Base-by-base conservation (phyloP, 179 eudicot genomes). In the Amaranthus tricolor region DNA sequence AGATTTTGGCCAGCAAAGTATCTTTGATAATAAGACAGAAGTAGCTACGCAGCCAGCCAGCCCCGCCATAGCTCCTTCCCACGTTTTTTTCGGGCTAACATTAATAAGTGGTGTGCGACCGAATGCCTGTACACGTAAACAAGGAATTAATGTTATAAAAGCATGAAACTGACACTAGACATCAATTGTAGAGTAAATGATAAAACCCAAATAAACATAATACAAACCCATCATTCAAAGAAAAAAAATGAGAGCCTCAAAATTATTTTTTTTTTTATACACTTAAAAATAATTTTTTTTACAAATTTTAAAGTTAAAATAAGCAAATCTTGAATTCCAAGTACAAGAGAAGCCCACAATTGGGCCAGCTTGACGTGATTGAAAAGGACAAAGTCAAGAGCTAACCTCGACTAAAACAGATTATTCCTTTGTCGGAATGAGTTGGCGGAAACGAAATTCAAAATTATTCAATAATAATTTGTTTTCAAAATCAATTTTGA, bases 31-130 rank as follows among this genome's bases (percentile, higher is more conserved):
- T 62, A 89, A 6, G 59, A 87, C 82, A 62, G 96, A 78, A 66
- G 91, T 91, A 59, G 87, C 90, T 80, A 95, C 82, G 74, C 99
- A 95, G 67, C 98, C 99, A 75, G 88, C 88, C 71, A 95, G 84
- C 49, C 99, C 99, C 43, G 78, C 83, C 76, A 86, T 65, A 78
- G 93, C 97, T 84, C 99, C 99, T 74, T 95, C 98, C 99, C 97
- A 95, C 56, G 99, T 95, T 85, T 95, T 95, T 76, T 93, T 95
- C 14, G 99, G 99, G 76, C 99, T 95, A 68, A 95, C 78, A 79
- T 73, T 79, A 21, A 77, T 95, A 59, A 95, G 92, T 14, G 97
- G 97, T 54, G 98, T 95, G 75, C 96, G 86, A 48, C 98, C 99
- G 86, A 95, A 90, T 57, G 91, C 89, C 99, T 95, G 82, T 79